phyloP scores from a whole-genome alignment of 495 filamentous ascomycete genomes.

The Penicillium mononematosum region DNA sequence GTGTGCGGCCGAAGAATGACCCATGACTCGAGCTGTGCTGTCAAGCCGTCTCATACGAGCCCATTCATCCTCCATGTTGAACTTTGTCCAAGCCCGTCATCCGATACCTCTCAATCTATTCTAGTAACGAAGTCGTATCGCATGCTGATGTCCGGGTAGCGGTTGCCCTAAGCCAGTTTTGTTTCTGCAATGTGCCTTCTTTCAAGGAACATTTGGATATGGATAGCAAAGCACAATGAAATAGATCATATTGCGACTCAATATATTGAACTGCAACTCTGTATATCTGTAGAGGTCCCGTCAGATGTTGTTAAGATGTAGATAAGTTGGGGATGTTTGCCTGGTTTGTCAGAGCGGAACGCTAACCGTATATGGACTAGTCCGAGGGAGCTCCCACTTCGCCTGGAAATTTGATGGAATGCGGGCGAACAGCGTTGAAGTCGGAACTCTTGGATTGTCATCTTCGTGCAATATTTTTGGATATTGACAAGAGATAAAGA shows the following conservation, averaged over 20 bases:
- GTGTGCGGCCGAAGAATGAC: too few species aligned
- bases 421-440: slow-evolving; percentile 28
- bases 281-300: background rate
- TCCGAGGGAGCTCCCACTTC: slow-evolving; percentile 38
- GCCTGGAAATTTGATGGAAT: slow-evolving; percentile 36
- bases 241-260: background rate
- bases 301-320: background rate
- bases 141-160: too few species aligned
- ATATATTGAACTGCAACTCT: background rate
- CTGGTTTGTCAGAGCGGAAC: slow-evolving; percentile 20
- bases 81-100: too few species aligned
- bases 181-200: background rate
- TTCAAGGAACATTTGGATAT: background rate
- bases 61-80: too few species aligned
- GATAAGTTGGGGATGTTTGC: slow-evolving; percentile 21
- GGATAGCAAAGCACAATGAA: background rate
- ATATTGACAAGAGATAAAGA: slow-evolving; percentile 20
- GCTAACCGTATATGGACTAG: slow-evolving; percentile 23
- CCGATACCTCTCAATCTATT: too few species aligned
- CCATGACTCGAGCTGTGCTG: too few species aligned
- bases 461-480: slow-evolving; percentile 28
- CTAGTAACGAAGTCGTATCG: too few species aligned
- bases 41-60: too few species aligned
- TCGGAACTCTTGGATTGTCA: slow-evolving; percentile 19
- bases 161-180: too few species aligned